These are phyloP conservation scores for Globomyces sp. DNA, from an alignment of 371 early-diverging fungal species.

Conservation along the genomic window DNA sequence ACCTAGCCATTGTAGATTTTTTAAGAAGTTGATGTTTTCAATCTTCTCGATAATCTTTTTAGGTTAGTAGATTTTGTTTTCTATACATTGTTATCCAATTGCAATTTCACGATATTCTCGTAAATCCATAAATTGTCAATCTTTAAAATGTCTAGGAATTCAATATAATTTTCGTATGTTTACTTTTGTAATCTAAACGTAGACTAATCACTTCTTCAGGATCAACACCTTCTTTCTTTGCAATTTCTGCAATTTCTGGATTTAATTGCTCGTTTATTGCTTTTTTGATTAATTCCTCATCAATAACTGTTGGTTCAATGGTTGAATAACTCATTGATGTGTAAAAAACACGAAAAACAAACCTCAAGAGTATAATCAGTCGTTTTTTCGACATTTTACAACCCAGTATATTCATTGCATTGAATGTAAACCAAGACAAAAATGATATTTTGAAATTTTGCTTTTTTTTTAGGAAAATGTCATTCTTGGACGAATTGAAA, in stretches of 20 bases:
- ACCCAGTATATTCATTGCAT: background rate
- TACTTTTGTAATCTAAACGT: slow-evolving; percentile 60
- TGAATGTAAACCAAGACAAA: background rate
- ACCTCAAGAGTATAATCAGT: background rate
- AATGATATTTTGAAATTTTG: no score
- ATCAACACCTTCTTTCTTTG: slow-evolving; percentile 51
- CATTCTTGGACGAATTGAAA: slow-evolving; percentile 3
- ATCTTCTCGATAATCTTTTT: slow-evolving; percentile 51
- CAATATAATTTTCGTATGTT: background rate
- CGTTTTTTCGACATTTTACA: background rate
- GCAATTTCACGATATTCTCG: slow-evolving; percentile 52
- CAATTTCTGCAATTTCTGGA: slow-evolving; percentile 51
- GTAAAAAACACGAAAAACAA: slow-evolving; percentile 4
- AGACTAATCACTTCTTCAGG: slow-evolving; percentile 39
- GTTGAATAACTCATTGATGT: slow-evolving; percentile 36
- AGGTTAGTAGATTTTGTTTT: no score
- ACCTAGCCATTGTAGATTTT: slow-evolving; percentile 58
- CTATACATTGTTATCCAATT: slow-evolving; percentile 53
- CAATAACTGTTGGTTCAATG: slow-evolving; percentile 55
- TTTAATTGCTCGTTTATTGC: slow-evolving; percentile 48
- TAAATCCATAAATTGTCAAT: slow-evolving; percentile 59
- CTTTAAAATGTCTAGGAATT: slow-evolving; percentile 48
- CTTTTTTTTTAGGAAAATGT: no score
- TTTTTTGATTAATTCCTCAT: slow-evolving; percentile 49
- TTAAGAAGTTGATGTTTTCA: slow-evolving; percentile 50